phyloP scores from a whole-genome alignment of 2,329 filamentous ascomycete genomes.

The Mariannaea elegans region DNA sequence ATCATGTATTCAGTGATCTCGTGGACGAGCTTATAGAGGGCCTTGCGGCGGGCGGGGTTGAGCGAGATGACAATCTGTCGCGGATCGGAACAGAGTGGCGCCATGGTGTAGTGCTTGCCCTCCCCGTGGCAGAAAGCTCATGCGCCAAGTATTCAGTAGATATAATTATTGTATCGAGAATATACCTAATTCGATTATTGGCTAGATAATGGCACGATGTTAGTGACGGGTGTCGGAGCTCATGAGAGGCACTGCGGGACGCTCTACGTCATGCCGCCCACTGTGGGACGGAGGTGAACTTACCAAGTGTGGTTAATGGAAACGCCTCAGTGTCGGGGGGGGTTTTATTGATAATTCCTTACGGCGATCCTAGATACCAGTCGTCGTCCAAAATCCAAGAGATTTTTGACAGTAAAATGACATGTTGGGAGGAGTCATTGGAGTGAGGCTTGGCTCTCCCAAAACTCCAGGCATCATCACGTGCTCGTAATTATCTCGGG shows the following conservation, averaged over 20 bases:
- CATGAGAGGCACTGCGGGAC: constrained; percentile 11
- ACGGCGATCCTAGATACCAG: neutral
- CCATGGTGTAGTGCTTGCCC: constrained; percentile 50
- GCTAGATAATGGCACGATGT: constrained; percentile 5
- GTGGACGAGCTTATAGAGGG: constrained; percentile 58
- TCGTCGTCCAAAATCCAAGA: neutral
- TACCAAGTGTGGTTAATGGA: neutral
- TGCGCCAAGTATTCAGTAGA: neutral
- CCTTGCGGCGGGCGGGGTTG: constrained; percentile 60
- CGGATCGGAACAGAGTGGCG: constrained; percentile 63
- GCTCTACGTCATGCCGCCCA: constrained; percentile 17
- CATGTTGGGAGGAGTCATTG: neutral
- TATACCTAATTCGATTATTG: neutral
- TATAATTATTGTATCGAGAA: neutral
- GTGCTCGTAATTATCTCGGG: neutral
- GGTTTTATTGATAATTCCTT: neutral
- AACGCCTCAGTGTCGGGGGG: neutral
- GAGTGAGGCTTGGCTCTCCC: neutral
- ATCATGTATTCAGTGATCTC: constrained; percentile 65
- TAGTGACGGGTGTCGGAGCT: constrained; percentile 10
- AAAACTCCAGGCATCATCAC: constrained; percentile 20
- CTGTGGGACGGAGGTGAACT: constrained; percentile 10
- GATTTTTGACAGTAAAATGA: neutral
- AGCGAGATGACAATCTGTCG: constrained; percentile 64
- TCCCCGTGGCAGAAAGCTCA: neutral